Evolutionary conservation across 257 asterid species (phyloP), one percentile per base, ranked within the genome.

Genomic region (Plantago ovata): DNA sequence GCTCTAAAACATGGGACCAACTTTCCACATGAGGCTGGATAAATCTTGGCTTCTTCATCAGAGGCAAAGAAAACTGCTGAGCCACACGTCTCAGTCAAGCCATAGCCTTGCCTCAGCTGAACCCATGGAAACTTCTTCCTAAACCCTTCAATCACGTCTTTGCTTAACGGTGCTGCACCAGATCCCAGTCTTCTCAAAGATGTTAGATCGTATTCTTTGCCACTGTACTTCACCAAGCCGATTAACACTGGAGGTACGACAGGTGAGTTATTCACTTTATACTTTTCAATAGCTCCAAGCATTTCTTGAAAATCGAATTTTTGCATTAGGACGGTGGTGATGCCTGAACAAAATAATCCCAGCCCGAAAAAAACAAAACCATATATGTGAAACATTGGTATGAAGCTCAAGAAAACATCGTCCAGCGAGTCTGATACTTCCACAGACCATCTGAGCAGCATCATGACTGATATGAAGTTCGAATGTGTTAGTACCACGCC

Each of bases 231-330:
- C 47, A 84, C 86, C 42, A 88, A 66, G 9, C 81, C 82, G 38
- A 85, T 79, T 56, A 88, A 85, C 69, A 88, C 93, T 0, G 95
- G 93, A 38, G 96, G 95, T 36, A 88, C 96, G 3, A 93, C 95
- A 1, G 96, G 93, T 54, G 85, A 68, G 77, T 88, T 74, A 42
- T 58, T 85, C 59, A 88, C 76, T 39, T 71, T 69, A 60, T 84
- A 52, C 4, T 67, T 75, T 63, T 82, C 77, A 47, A 88, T 77
- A 10, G 93, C 81, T 65, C 74, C 77, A 12, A 88, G 80, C 95
- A 88, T 84, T 33, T 36, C 81, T 53, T 56, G 66, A 46, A 79
- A 75, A 68, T 88, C 87, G 10, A 50, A 88, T 62, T 65, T 82
- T 49, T 55, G 69, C 96, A 88, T 85, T 53, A 85, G 24, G 22